These are phyloP conservation scores for Mycena leptocephala DNA, from an alignment of 768 basidiomycete species.

Conservation along the genomic window DNA sequence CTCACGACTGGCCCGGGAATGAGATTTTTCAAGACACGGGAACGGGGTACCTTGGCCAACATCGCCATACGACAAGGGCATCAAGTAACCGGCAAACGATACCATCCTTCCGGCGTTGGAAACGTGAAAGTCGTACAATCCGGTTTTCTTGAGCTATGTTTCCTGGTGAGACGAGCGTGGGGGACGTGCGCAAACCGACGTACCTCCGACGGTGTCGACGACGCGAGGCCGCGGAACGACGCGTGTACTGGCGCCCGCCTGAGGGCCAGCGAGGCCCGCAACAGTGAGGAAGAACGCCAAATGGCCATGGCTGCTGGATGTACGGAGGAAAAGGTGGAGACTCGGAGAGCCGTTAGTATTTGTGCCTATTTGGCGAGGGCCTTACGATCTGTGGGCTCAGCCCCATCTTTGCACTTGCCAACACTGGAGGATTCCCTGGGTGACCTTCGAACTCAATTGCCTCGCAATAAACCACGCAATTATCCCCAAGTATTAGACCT, in stretches of 20 bases:
- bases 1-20: slow-evolving; percentile 76
- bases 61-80: slow-evolving; percentile 92
- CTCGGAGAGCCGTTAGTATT: background rate
- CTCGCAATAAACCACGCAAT: no score
- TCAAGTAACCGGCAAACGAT: slow-evolving; percentile 94
- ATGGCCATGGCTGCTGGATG: background rate
- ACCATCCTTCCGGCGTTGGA: slow-evolving; percentile 93
- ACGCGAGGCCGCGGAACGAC: slow-evolving; percentile 24
- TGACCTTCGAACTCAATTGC: no score
- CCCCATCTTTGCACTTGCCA: no score
- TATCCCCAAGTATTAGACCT: no score
- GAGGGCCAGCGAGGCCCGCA: slow-evolving; percentile 15
- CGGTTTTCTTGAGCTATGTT: slow-evolving; percentile 71
- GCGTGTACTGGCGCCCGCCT: background rate
- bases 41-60: slow-evolving; percentile 80
- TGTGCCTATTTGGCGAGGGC: background rate
- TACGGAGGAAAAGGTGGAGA: background rate
- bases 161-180: background rate
- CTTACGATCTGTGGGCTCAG: no score
- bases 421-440: no score
- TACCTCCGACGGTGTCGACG: slow-evolving; percentile 25
- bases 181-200: background rate
- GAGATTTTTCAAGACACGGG: no score
- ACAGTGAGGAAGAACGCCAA: slow-evolving; percentile 14
- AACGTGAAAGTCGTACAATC: slow-evolving; percentile 92